These are phyloP conservation scores for Ballota nigra DNA, from an alignment of 257 asterid genomes.

Conservation along the genomic window DNA sequence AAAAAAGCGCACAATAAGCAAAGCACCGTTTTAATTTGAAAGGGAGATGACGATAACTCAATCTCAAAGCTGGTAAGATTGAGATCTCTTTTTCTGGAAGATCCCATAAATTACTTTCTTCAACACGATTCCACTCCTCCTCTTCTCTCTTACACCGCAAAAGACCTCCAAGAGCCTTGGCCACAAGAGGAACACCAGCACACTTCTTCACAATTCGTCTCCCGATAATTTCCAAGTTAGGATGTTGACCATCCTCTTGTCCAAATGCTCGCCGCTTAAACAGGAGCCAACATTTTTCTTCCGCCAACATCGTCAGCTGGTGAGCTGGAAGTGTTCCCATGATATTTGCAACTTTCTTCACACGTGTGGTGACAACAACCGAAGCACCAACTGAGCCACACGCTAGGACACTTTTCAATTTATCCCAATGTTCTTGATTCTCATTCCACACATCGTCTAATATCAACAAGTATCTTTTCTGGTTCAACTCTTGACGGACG, in stretches of 20 bases:
- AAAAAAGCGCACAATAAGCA: background rate
- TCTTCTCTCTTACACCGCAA: background rate
- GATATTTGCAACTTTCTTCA: background rate
- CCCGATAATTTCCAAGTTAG: background rate
- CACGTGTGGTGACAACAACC: background rate
- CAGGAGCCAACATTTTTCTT: background rate
- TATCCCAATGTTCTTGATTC: background rate
- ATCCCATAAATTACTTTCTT: background rate
- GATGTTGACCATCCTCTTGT: background rate
- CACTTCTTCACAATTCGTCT: background rate
- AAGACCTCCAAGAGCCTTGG: constrained; percentile 15
- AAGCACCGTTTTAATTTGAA: background rate
- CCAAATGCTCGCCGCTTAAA: background rate
- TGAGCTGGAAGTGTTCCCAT: constrained; percentile 8
- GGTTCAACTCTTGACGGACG: background rate
- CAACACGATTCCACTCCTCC: background rate
- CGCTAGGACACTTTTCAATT: background rate
- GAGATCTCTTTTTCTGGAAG: background rate
- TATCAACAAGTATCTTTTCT: background rate
- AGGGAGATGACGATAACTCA: background rate
- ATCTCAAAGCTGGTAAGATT: background rate
- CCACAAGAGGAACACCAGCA: background rate
- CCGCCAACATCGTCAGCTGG: background rate
- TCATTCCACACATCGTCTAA: background rate
- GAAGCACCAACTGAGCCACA: background rate